phyloP scores from a whole-genome alignment of 2,329 filamentous ascomycete species.

The Aureobasidium sp. region DNA sequence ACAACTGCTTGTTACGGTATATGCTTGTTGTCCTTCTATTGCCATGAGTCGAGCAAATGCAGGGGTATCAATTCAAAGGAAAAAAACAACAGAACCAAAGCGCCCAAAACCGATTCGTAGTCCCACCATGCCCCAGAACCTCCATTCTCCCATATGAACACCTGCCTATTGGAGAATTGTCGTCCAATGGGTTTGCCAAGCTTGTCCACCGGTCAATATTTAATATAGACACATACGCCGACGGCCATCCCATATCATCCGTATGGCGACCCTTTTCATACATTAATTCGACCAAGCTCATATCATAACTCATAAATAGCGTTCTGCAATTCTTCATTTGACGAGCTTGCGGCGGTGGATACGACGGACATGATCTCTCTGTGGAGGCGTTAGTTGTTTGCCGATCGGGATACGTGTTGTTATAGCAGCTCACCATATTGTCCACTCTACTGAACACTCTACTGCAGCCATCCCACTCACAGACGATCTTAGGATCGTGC shows the following conservation, averaged over 20 bases:
- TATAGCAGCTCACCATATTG: conserved; percentile 46
- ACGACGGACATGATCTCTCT: conserved; percentile 24
- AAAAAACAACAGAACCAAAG: background rate
- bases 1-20: background rate
- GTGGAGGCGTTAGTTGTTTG: conserved; percentile 10
- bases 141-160: background rate
- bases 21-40: conserved; percentile 8
- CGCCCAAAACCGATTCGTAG: background rate
- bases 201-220: background rate
- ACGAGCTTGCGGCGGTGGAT: conserved; percentile 18
- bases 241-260: background rate
- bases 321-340: background rate
- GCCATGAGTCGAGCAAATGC: conserved; percentile 12
- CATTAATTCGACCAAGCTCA: conserved; percentile 3
- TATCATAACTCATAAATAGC: conserved; percentile 4
- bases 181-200: conserved; percentile 4
- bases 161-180: background rate
- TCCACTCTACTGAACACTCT: conserved; percentile 55
- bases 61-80: conserved; percentile 6
- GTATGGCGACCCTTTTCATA: background rate
- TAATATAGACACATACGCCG: conserved; percentile 7
- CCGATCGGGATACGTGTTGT: background rate
- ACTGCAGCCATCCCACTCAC: conserved; percentile 52
- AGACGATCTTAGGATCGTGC: conserved; percentile 54
- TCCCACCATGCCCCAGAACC: background rate